Percentiles rank a stretch among this genome's conserved stretches.
These are phyloP conservation scores for Coleophoma crateriformis DNA, from an alignment of 2,329 filamentous ascomycete species.

Conservation along the genomic window DNA sequence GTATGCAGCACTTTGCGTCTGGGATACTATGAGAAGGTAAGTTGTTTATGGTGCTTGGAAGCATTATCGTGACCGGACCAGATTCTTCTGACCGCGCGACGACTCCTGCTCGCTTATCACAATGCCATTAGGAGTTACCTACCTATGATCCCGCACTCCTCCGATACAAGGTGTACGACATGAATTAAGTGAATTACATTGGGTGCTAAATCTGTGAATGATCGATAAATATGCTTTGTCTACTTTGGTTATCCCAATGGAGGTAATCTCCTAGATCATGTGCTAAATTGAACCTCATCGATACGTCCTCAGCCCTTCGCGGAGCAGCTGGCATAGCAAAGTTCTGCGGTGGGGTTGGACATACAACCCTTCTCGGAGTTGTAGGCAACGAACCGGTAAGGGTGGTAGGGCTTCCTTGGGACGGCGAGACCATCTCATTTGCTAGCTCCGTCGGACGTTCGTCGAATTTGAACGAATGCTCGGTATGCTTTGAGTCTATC, in stretches of 20 bases:
- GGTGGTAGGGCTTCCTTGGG: too few species aligned
- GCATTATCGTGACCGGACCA: too few species aligned
- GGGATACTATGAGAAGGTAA: too few species aligned
- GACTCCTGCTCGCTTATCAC: too few species aligned
- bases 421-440: neutral
- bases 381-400: neutral
- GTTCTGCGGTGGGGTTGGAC: constrained; percentile 14
- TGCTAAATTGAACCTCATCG: constrained; percentile 56
- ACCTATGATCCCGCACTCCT: too few species aligned
- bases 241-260: constrained; percentile 40
- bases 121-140: too few species aligned
- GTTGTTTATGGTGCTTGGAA: too few species aligned
- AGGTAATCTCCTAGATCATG: constrained; percentile 55
- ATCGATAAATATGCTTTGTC: constrained; percentile 5
- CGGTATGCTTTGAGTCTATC: neutral
- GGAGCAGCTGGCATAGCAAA: constrained; percentile 3
- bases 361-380: neutral
- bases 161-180: too few species aligned
- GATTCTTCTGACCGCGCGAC: too few species aligned
- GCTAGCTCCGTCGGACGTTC: neutral
- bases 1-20: too few species aligned
- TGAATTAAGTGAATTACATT: too few species aligned
- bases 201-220: neutral
- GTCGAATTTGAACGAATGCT: neutral
- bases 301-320: constrained; percentile 31